A percentile compares a stretch with the other conserved stretches of the same genome.
Evolutionary conservation across 805 yeast genomes (phyloP).

Genomic region (Candida patagonica): DNA sequence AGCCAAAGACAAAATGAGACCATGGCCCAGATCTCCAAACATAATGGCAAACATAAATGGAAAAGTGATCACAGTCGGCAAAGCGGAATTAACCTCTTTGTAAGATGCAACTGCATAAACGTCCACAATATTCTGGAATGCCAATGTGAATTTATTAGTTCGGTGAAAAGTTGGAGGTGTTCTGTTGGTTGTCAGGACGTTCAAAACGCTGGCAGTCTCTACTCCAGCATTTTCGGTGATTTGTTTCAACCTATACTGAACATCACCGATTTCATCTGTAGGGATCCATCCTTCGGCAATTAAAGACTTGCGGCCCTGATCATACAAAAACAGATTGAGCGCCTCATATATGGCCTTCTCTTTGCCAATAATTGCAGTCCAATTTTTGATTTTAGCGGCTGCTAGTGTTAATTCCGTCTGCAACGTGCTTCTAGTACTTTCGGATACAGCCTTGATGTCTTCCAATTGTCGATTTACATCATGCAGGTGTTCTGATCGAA

Average conservation of each 20-base stretch:
- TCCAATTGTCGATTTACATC: conserved; percentile 39
- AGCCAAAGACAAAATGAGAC: conserved; percentile 67
- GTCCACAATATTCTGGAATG: conserved; percentile 89
- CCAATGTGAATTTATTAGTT: conserved; percentile 88
- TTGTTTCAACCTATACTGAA: conserved; percentile 57
- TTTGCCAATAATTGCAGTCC: conserved; percentile 61
- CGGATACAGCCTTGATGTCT: conserved; percentile 53
- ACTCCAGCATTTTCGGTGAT: conserved; percentile 43
- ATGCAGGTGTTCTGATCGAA: conserved; percentile 29
- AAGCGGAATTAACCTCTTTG: conserved; percentile 92
- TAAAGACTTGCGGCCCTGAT: conserved; percentile 73
- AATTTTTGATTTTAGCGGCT: conserved; percentile 62
- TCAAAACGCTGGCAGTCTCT: conserved; percentile 40
- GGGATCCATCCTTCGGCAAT: conserved; percentile 98
- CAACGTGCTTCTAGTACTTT: conserved; percentile 58
- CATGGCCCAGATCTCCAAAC: conserved; percentile 99
- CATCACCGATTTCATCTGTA: conserved; percentile 55
- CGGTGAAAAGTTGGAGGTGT: conserved; percentile 93
- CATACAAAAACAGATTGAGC: conserved; percentile 72
- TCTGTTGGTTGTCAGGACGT: conserved; percentile 60
- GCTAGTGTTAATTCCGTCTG: conserved; percentile 70
- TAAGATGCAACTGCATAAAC: conserved; percentile 92
- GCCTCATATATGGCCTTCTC: conserved; percentile 79
- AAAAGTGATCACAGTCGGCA: conserved; percentile 90
- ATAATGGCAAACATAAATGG: conserved; percentile 98